Conservation (phyloP, 495 filamentous ascomycete species). For the Trichoderma parareesei region DNA sequence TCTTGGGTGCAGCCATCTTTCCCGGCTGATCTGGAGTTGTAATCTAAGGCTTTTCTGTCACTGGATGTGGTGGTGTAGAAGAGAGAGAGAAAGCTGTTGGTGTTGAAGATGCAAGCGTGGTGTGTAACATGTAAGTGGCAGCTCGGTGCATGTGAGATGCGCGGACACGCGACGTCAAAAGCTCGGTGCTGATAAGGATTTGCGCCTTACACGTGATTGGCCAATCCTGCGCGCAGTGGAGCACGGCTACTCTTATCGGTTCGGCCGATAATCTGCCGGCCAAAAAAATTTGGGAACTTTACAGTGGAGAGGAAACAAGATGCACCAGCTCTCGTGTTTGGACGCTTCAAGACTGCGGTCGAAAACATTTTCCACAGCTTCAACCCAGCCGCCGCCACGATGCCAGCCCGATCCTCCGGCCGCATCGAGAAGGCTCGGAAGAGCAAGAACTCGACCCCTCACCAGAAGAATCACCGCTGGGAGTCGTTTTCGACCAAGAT, state of each 20-base stretch:
- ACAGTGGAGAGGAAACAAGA: background rate
- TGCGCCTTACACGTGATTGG: background rate
- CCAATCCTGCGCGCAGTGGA: background rate
- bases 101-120: background rate
- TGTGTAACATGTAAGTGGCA: background rate
- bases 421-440: slow-evolving; percentile 58
- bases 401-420: slow-evolving; percentile 51
- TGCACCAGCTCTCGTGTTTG: background rate
- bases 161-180: slow-evolving; percentile 7
- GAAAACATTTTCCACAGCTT: slow-evolving; percentile 6
- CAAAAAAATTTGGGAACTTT: slow-evolving; percentile 10
- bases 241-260: slow-evolving; percentile 5
- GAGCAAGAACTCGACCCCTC: slow-evolving; percentile 58
- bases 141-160: background rate
- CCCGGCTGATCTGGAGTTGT: background rate
- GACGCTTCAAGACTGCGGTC: slow-evolving; percentile 1
- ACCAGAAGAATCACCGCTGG: slow-evolving; percentile 77
- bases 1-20: slow-evolving; percentile 36
- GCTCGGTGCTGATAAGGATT: background rate
- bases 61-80: background rate
- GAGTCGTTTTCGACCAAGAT: slow-evolving; percentile 91
- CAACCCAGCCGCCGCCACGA: slow-evolving; percentile 19
- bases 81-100: background rate
- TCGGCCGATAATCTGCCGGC: background rate
- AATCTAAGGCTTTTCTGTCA: background rate